Percentiles rank a stretch among this genome's conserved stretches.
Evolutionary conservation across 176 grass and related monocot genomes (phyloP).

Genomic region (Alopecurus myosuroides): DNA sequence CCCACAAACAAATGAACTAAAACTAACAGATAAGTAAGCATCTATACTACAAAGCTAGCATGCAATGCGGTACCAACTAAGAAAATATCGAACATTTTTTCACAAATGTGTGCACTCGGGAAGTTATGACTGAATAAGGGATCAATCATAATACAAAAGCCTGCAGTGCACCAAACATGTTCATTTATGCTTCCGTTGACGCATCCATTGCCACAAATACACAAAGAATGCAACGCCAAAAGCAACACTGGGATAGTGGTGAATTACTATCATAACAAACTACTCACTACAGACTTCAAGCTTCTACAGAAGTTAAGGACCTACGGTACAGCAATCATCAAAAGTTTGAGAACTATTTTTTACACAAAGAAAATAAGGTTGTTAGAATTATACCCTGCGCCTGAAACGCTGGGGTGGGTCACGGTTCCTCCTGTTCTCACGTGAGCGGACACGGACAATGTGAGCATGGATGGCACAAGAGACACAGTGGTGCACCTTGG

Average conservation of each 20-base stretch:
- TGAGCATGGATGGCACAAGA: slow-evolving; percentile 66
- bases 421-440: slow-evolving; percentile 56
- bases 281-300: neutral
- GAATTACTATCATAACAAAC: neutral
- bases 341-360: neutral
- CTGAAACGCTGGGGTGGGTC: slow-evolving; percentile 65
- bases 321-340: neutral
- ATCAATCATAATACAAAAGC: slow-evolving; percentile 13
- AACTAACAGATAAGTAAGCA: neutral
- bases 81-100: neutral
- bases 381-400: slow-evolving; percentile 42
- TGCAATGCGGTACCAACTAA: neutral
- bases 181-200: slow-evolving; percentile 57
- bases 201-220: slow-evolving; percentile 41
- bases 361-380: neutral
- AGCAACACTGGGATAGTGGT: neutral
- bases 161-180: slow-evolving; percentile 42
- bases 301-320: neutral
- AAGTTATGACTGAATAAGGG: neutral
- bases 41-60: neutral
- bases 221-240: slow-evolving; percentile 63
- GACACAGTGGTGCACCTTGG: slow-evolving; percentile 61
- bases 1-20: neutral
- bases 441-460: slow-evolving; percentile 54
- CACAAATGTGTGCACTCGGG: slow-evolving; percentile 21